A percentile compares a stretch with the other conserved stretches of the same genome.
Evolutionary conservation across 805 yeast species (phyloP).

Genomic region (Spathaspora gorwiae): DNA sequence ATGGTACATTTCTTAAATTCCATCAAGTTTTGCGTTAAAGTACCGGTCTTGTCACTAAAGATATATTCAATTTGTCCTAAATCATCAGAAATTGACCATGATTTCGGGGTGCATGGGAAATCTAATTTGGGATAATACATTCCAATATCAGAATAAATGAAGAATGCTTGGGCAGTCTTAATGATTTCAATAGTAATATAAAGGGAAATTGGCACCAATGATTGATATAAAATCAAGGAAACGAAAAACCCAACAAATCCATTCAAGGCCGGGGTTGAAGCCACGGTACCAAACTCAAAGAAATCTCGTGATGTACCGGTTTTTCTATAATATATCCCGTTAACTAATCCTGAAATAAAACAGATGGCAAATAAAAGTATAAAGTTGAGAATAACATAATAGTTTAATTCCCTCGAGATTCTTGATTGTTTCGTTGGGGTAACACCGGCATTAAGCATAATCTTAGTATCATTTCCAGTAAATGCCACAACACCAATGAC

Average conservation of each 20-base stretch:
- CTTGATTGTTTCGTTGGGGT: conserved; percentile 77
- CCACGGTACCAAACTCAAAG: conserved; percentile 69
- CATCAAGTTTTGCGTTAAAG: conserved; percentile 80
- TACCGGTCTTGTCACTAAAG: conserved; percentile 82
- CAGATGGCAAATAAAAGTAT: conserved; percentile 59
- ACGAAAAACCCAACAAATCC: conserved; percentile 74
- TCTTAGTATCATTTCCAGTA: conserved; percentile 77
- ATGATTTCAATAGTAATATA: conserved; percentile 80
- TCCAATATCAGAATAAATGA: conserved; percentile 69
- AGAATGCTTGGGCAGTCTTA: conserved; percentile 76
- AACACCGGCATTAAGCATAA: conserved; percentile 74
- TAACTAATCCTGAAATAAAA: conserved; percentile 64
- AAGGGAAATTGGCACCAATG: conserved; percentile 77
- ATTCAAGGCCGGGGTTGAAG: conserved; percentile 58
- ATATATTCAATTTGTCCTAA: conserved; percentile 82
- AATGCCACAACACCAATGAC: conserved; percentile 70
- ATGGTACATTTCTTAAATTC: conserved; percentile 79
- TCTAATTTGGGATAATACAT: conserved; percentile 68
- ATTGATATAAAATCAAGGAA: conserved; percentile 69
- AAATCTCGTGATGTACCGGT: conserved; percentile 49
- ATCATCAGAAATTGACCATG: conserved; percentile 85
- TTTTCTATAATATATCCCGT: conserved; percentile 58
- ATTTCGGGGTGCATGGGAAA: conserved; percentile 78
- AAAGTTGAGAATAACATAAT: conserved; percentile 66
- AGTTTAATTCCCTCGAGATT: conserved; percentile 67